These are phyloP conservation scores for Fomitopsis serialis DNA, from an alignment of 768 basidiomycete species.

Conservation along the genomic window DNA sequence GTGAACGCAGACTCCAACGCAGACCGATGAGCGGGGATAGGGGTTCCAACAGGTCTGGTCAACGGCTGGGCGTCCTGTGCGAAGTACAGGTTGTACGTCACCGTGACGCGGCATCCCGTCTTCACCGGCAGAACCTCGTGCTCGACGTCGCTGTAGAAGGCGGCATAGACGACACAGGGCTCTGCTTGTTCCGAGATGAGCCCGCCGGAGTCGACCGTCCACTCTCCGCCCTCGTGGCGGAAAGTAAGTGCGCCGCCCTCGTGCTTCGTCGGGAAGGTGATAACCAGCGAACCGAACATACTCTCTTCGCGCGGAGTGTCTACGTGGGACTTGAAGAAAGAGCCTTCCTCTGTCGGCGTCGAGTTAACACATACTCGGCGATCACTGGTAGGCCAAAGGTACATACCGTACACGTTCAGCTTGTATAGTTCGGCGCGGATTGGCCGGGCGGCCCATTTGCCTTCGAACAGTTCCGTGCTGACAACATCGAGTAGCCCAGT, in stretches of 20 bases:
- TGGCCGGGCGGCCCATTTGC: constrained; percentile 6
- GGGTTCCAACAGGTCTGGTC: too few species aligned
- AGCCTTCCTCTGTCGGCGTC: constrained; percentile 2
- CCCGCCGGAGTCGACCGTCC: constrained; percentile 28
- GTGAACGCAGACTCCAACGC: constrained; percentile 12
- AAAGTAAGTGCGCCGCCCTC: constrained; percentile 40
- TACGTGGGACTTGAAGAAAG: constrained; percentile 11
- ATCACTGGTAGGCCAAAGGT: too few species aligned
- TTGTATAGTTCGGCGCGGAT: constrained; percentile 37
- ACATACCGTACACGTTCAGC: constrained; percentile 41
- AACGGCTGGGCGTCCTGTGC: background rate
- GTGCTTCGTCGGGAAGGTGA: constrained; percentile 40
- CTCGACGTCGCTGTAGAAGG: constrained; percentile 41
- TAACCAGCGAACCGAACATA: constrained; percentile 41
- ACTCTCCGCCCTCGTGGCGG: background rate
- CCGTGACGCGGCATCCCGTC: constrained; percentile 36
- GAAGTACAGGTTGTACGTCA: constrained; percentile 39
- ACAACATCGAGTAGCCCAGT: constrained; percentile 10
- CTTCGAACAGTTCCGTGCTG: constrained; percentile 8
- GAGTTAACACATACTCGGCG: too few species aligned
- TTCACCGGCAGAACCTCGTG: constrained; percentile 35
- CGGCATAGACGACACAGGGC: constrained; percentile 29
- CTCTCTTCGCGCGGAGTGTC: constrained; percentile 6
- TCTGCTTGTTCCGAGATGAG: constrained; percentile 6
- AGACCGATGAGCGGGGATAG: constrained; percentile 12